Evolutionary conservation across 2,329 filamentous ascomycete genomes (phyloP), one percentile per base, ranked within the genome.

Genomic region (Alternaria sp.): DNA sequence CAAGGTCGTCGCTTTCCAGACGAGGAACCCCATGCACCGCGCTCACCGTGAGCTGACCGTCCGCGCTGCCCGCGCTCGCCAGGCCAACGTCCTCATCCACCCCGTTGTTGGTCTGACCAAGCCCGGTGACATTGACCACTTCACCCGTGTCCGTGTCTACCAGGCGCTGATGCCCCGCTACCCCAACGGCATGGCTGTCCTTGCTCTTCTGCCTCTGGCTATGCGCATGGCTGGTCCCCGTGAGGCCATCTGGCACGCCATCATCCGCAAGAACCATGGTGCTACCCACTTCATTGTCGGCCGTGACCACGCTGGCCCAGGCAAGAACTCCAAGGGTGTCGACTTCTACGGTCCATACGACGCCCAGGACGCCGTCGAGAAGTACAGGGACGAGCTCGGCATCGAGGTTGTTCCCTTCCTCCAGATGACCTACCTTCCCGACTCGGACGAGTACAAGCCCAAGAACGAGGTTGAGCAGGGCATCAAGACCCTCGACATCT

Each of bases 391-490:
- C 71, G 96, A 99, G 88, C 92, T 99, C 66, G 96, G 95, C 76
- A 99, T 99, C 79, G 93, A 97, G 85, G 96, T 99, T 78, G 96
- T 99, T 69, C 93, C 96, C 72, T 99, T 99, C 91, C 95, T 98
- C 86, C 93, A 96, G 89, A 97, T 99, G 91, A 98, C 96, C 68
- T 99, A 98, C 85, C 91, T 98, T 63, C 96, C 96, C 72, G 96
- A 98, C 83, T 90, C 89, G 79, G 96, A 99, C 82, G 96, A 98
- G 87, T 99, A 99, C 87, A 89, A 89, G 75, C 96, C 96, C 61
- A 89, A 93, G 81, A 93, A 99, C 83, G 88, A 97, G 85, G 95
- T 99, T 66, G 85, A 90, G 74, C 85, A 89, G 77, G 93, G 93
- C 70, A 87, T 91, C 77, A 92, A 93, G 81, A 98, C 95, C 56